Evolutionary conservation across 148 eudicot species (phyloP).

Genomic region (Pharnaceum exiguum): DNA sequence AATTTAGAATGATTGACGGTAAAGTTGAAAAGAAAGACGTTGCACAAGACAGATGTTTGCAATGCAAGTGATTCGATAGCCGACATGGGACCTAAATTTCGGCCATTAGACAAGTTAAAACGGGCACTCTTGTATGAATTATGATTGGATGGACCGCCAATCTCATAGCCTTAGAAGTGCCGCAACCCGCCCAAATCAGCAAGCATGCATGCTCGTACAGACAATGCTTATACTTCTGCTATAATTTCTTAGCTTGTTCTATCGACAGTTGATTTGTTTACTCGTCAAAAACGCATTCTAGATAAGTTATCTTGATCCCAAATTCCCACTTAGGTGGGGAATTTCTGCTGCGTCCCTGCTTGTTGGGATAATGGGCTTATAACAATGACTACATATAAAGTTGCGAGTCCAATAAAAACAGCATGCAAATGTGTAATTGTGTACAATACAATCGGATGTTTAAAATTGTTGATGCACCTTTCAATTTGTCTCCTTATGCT

Average conservation of each 20-base stretch:
- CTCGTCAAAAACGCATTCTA: not conserved
- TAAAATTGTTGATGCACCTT: not conserved
- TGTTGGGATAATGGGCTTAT: no score
- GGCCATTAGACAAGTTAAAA: not conserved
- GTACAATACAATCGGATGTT: constrained; percentile 5
- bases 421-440: no score
- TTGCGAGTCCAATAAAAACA: constrained; percentile 2
- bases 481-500: not conserved
- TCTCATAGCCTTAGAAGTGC: constrained; percentile 2
- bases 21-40: not conserved
- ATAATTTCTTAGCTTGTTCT: not conserved
- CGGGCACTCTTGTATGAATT: not conserved
- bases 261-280: not conserved
- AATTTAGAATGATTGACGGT: no score
- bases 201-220: constrained; percentile 12
- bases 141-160: constrained; percentile 16
- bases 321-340: no score
- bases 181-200: constrained; percentile 4
- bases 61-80: not conserved
- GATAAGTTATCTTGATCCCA: constrained; percentile 1
- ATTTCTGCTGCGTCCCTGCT: no score
- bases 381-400: no score
- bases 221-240: not conserved
- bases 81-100: constrained; percentile 1
- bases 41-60: not conserved